phyloP scores from a whole-genome alignment of 768 basidiomycete genomes.

The Lactarius pseudohatsudake region DNA sequence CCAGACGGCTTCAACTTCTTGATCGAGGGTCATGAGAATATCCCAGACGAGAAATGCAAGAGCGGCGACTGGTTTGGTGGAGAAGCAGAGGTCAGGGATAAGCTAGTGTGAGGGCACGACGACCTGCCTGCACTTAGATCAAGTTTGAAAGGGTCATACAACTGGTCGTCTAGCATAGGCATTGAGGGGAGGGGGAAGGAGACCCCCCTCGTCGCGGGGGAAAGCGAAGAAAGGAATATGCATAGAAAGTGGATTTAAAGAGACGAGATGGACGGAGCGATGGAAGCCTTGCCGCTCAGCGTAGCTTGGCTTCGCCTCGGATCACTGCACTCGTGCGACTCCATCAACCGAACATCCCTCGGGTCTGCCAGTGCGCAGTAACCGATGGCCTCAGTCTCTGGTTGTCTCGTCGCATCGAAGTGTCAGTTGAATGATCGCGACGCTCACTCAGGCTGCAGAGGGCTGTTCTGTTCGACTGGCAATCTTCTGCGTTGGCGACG shows the following conservation, averaged over 20 bases:
- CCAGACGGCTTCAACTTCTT: conserved; percentile 36
- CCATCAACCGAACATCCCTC: background rate
- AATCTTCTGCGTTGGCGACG: too few relatives aligned
- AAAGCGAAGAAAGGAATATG: background rate
- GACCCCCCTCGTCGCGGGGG: background rate
- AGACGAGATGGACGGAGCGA: background rate
- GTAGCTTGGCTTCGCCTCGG: background rate
- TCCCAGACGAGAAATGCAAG: conserved; percentile 35
- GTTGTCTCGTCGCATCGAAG: too few relatives aligned
- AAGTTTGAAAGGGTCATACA: conserved; percentile 2
- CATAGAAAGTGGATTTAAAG: background rate
- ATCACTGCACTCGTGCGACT: background rate
- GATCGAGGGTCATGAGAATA: conserved; percentile 31
- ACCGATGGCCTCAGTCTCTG: too few relatives aligned
- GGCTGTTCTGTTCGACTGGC: too few relatives aligned
- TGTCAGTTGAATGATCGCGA: too few relatives aligned
- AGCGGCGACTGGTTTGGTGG: conserved; percentile 34
- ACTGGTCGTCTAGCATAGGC: background rate
- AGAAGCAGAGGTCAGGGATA: too few relatives aligned
- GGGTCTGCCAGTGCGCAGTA: too few relatives aligned
- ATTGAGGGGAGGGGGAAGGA: background rate
- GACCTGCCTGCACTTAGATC: conserved; percentile 2
- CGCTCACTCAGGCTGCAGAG: too few relatives aligned
- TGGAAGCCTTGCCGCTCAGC: background rate
- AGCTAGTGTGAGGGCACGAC: background rate